Evolutionary conservation across 2,329 filamentous ascomycete genomes (phyloP).

Genomic region (Elsinoe arachidis): DNA sequence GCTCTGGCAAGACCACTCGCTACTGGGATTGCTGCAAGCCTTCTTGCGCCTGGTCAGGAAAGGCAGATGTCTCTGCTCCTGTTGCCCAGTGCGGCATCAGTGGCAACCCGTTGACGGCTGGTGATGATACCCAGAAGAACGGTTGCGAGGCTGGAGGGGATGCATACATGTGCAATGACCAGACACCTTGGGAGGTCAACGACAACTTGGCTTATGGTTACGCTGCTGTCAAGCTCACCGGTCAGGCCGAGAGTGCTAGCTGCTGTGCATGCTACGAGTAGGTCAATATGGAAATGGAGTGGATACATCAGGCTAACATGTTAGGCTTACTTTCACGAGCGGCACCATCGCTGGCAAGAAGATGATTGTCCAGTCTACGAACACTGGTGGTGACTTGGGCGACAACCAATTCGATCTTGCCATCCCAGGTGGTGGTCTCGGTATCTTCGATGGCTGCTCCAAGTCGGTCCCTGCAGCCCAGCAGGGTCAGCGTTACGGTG

Average conservation of each 20-base stretch:
- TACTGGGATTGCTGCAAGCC: slow-evolving; percentile 63
- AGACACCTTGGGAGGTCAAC: slow-evolving; percentile 54
- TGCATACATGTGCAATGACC: slow-evolving; percentile 54
- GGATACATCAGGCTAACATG: background rate
- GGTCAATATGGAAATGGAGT: slow-evolving; percentile 11
- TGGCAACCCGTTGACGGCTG: slow-evolving; percentile 43
- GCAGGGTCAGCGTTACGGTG: slow-evolving; percentile 47
- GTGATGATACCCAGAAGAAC: slow-evolving; percentile 38
- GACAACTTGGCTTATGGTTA: slow-evolving; percentile 50
- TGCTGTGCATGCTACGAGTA: slow-evolving; percentile 57
- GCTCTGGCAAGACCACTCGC: slow-evolving; percentile 28
- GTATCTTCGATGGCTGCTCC: slow-evolving; percentile 42
- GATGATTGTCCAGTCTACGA: slow-evolving; percentile 57
- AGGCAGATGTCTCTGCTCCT: slow-evolving; percentile 45
- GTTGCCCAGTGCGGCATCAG: slow-evolving; percentile 47
- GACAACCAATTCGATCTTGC: slow-evolving; percentile 52
- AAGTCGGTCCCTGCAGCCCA: slow-evolving; percentile 36
- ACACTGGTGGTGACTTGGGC: slow-evolving; percentile 51
- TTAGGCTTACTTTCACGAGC: slow-evolving; percentile 47
- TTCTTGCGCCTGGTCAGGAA: slow-evolving; percentile 52
- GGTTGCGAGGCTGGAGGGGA: slow-evolving; percentile 48
- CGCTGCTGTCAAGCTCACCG: slow-evolving; percentile 50
- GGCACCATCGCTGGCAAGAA: slow-evolving; percentile 50
- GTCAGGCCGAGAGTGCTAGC: slow-evolving; percentile 50
- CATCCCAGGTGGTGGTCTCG: slow-evolving; percentile 46